Base-by-base conservation (phyloP, 2,329 filamentous ascomycete species). In the Sclerotinia nivalis region DNA sequence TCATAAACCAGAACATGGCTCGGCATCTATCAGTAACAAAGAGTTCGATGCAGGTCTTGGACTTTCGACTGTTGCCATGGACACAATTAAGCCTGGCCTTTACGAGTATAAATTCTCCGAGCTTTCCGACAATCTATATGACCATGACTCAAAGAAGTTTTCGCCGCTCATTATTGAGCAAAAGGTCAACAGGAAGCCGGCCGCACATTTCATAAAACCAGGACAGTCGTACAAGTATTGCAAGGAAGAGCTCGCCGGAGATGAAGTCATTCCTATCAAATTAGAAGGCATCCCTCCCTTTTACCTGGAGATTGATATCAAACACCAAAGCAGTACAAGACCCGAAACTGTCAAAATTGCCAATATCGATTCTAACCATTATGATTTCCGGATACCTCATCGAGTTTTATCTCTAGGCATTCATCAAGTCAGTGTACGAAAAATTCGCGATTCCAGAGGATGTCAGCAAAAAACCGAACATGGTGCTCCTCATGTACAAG, bases 141-240 rank as follows among this genome's bases (percentile, higher is more conserved):
- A 92, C 75, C 88, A 90, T 77, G 89, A 92, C 76, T 84, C 86
- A 71, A 86, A 83, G 74, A 87, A 87, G 73, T 89, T 90, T 76
- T 83, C 84, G 28, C 87, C 90, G 7, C 79, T 97, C 47, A 83
- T 87, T 18, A 83, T 99, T 45, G 88, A 91, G 74, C 96, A 99
- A 80, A 90, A 86, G 34, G 93, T 99, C 64, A 91, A 97, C 76
- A 86, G 93, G 20, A 91, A 91, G 70, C 96, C 96, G 1, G 88
- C 89, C 2, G 96, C 94, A 5, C 85, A 86, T 7, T 99, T 99
- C 78, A 85, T 87, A 70, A 92, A 92, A 74, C 93, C 94, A 4
- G 94, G 94, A 22, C 96, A 96, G 80, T 94, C 93, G 0, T 97
- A 97, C 84, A 97, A 96, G 79, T 97, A 95, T 81, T 99, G 96